A percentile compares a stretch with the other conserved stretches of the same genome.
Conservation (phyloP, 495 filamentous ascomycete species). For the Aspergillus hancockii region DNA sequence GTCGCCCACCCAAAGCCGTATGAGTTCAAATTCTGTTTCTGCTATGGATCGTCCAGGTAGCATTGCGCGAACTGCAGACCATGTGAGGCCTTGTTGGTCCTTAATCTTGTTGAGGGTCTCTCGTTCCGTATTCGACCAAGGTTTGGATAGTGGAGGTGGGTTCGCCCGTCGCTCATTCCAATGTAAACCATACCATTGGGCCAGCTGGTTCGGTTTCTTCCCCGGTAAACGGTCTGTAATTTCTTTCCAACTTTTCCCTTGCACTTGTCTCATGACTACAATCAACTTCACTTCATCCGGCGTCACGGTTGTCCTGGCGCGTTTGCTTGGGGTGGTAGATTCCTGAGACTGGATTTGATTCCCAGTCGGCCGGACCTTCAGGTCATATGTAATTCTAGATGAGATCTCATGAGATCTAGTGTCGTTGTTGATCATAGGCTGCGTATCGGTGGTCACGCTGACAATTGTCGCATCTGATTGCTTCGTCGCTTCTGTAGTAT, state of each 20-base stretch:
- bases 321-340: conserved; percentile 18
- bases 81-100: conserved; percentile 33
- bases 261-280: conserved; percentile 32
- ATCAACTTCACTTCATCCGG: conserved; percentile 40
- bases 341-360: conserved; percentile 4
- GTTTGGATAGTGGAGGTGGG: conserved; percentile 31
- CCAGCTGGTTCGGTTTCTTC: conserved; percentile 23
- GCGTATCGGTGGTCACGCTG: not conserved
- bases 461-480: conserved; percentile 5
- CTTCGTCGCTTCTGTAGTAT: conserved; percentile 11
- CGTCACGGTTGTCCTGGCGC: conserved; percentile 27
- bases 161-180: conserved; percentile 36
- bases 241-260: conserved; percentile 33
- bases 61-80: conserved; percentile 30
- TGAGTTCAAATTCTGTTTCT: conserved; percentile 43
- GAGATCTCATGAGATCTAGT: not conserved
- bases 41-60: conserved; percentile 33
- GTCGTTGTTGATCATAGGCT: not conserved
- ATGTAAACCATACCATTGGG: conserved; percentile 31
- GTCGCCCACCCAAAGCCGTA: conserved; percentile 37
- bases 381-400: conserved; percentile 6
- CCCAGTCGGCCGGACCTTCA: not conserved
- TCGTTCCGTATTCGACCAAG: conserved; percentile 38
- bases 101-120: conserved; percentile 30
- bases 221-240: conserved; percentile 32